Conservation (phyloP, 805 yeast genomes). For the Barnettozyma salicaria region DNA sequence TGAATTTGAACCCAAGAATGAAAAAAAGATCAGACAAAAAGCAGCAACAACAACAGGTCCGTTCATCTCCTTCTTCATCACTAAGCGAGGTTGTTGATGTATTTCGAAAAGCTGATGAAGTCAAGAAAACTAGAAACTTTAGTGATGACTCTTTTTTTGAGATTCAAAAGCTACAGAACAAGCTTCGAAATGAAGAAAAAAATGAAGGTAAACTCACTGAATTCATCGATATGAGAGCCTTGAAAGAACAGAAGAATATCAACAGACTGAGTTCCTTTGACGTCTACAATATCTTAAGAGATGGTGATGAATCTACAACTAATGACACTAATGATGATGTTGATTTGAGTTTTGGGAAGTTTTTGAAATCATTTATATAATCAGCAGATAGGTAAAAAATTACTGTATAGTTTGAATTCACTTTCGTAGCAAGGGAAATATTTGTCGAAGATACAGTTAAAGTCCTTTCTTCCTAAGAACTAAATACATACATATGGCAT, state of each 20-base stretch:
- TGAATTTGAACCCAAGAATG: slow-evolving; percentile 20
- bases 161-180: slow-evolving; percentile 10
- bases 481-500: neutral
- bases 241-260: slow-evolving; percentile 4
- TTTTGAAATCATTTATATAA: slow-evolving; percentile 18
- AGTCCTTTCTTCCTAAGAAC: too few relatives aligned
- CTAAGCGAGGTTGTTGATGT: too few relatives aligned
- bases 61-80: too few relatives aligned
- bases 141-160: slow-evolving; percentile 9
- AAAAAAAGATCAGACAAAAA: slow-evolving; percentile 6
- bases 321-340: slow-evolving; percentile 3
- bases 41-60: neutral
- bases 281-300: slow-evolving; percentile 20
- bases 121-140: slow-evolving; percentile 6
- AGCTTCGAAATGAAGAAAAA: slow-evolving; percentile 3
- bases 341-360: slow-evolving; percentile 18
- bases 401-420: neutral
- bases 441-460: too few relatives aligned
- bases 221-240: slow-evolving; percentile 7
- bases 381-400: neutral
- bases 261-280: slow-evolving; percentile 22
- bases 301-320: slow-evolving; percentile 6
- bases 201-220: slow-evolving; percentile 1
- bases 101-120: neutral
- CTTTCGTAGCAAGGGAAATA: too few relatives aligned